Evolutionary conservation across 257 asterid species (phyloP).

Genomic region (Echites panduratus): DNA sequence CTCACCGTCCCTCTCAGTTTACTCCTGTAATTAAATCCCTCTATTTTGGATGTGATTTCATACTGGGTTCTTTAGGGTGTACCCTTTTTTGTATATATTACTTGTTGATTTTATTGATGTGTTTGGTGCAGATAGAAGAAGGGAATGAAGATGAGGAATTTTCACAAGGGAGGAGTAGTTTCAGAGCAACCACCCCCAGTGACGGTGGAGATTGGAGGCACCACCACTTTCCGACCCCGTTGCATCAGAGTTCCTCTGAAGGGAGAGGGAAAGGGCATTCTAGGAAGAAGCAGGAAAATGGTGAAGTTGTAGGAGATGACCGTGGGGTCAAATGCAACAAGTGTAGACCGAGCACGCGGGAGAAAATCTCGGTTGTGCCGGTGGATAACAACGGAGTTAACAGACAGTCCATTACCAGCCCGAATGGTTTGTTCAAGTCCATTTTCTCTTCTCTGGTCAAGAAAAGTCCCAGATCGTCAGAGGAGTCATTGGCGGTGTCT

Average conservation of each 20-base stretch:
- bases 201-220: constrained; percentile 25
- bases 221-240: constrained; percentile 51
- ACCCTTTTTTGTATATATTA: background rate
- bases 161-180: constrained; percentile 58
- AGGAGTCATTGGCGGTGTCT: constrained; percentile 29
- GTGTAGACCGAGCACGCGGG: constrained; percentile 75
- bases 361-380: constrained; percentile 59
- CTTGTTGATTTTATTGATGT: constrained; percentile 7
- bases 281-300: constrained; percentile 32
- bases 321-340: constrained; percentile 73
- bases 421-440: constrained; percentile 69
- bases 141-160: constrained; percentile 84
- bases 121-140: constrained; percentile 62
- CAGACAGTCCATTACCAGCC: constrained; percentile 47
- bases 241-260: constrained; percentile 27
- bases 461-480: constrained; percentile 55
- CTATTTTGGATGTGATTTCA: background rate
- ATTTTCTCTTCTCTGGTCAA: constrained; percentile 53
- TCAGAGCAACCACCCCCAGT: constrained; percentile 48
- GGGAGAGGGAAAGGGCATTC: constrained; percentile 22
- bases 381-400: constrained; percentile 39
- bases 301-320: constrained; percentile 18
- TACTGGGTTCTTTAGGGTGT: background rate
- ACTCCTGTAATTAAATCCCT: constrained; percentile 52
- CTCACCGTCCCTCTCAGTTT: constrained; percentile 66